These are phyloP conservation scores for Yamadazyma triangularis DNA, from an alignment of 1,139 yeast species.

Conservation along the genomic window DNA sequence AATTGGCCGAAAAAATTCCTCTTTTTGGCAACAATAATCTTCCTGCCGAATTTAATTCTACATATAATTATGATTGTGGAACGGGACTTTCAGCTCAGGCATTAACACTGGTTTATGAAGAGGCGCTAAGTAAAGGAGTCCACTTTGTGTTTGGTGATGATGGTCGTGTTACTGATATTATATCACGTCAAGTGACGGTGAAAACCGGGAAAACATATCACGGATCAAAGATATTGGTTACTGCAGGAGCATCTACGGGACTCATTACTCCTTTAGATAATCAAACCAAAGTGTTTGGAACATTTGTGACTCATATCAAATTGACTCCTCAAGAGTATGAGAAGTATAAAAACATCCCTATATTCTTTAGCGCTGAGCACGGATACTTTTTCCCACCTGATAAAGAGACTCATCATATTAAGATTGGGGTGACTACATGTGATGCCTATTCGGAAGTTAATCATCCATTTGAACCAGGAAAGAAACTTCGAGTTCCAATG, in stretches of 20 bases:
- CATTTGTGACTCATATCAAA: constrained; percentile 28
- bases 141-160: constrained; percentile 22
- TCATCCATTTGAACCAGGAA: constrained; percentile 4
- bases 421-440: constrained; percentile 26
- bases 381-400: constrained; percentile 35
- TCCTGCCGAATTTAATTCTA: constrained; percentile 7
- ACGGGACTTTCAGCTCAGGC: constrained; percentile 26
- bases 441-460: constrained; percentile 11
- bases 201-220: constrained; percentile 15
- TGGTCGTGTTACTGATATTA: constrained; percentile 13
- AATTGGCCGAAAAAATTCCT: constrained; percentile 4
- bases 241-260: constrained; percentile 29
- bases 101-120: constrained; percentile 15
- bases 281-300: constrained; percentile 28
- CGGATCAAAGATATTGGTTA: constrained; percentile 22
- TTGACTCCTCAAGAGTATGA: constrained; percentile 24
- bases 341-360: constrained; percentile 18
- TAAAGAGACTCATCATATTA: constrained; percentile 20
- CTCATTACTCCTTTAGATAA: constrained; percentile 19
- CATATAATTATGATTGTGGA: constrained; percentile 21
- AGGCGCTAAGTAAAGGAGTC: constrained; percentile 21
- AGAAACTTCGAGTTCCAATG: constrained; percentile 6
- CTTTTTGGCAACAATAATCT: constrained; percentile 3
- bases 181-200: constrained; percentile 6
- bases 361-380: constrained; percentile 26